Base-by-base conservation (phyloP, 805 yeast species). In the Teunomyces gatunensis region DNA sequence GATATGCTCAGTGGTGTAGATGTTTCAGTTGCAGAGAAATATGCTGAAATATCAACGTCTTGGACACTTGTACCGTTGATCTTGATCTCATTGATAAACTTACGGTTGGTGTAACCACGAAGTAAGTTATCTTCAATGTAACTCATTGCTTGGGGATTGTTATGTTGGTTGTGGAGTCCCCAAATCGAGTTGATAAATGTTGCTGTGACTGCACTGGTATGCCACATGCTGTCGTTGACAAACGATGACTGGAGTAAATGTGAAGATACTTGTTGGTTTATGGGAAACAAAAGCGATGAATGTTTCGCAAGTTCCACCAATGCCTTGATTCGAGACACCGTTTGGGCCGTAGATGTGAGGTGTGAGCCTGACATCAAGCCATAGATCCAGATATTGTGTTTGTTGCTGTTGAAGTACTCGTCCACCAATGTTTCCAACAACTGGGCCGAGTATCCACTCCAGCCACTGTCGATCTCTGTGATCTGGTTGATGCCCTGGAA, bases 401-500 rank as follows among this genome's bases (percentile, higher is more conserved):
- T 73, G 49, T 61, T 64, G 41, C 60, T 64, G 39, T 67, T 69
- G 55, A 84, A 69, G 55, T 78, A 84, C 56, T 88, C 95, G 60
- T 91, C 97, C 47, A 79, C 72, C 15, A 90, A 44, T 6, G 74
- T 77, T n/a, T 67, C 56, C 20, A 90, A 48, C 51, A 83, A 54
- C 40, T 74, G 73, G 35, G 67, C 61, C 4, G 87, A 64, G 55
- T 87, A 81, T 0, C 96, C 96, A 42, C 89, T 85, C 98, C 98
- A 92, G 0, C 85, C 87, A 18, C 81, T 74, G 59, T 88, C 96
- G 3, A 84, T 54, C 45, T 90, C 96, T 0, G 86, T 78, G 2
- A 84, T 58, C 0, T 88, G 43, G 54, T 86, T 87, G 7, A 94
- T 48, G 0, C 97, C 97, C 46, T 77, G 79, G 15, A 91, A 59